Evolutionary conservation across 78 protist species (phyloP).

Genomic region (Monosiga brevicollis): DNA sequence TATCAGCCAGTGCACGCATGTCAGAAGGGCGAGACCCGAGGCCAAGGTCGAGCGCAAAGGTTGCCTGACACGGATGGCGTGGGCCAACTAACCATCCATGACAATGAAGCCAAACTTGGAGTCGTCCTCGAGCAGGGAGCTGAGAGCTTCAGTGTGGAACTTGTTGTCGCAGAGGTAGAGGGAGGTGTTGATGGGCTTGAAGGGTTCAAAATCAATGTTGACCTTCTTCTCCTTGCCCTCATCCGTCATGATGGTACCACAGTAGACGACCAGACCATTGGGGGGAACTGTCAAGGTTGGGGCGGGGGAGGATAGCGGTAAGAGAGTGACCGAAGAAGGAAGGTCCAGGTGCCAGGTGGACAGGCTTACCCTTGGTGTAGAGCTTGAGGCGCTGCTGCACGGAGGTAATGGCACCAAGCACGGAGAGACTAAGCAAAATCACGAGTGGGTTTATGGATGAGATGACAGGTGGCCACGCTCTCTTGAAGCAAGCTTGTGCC

Average conservation of each 20-base stretch:
- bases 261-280: slow-evolving; percentile 97
- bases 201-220: slow-evolving; percentile 96
- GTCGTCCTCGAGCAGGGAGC: slow-evolving; percentile 84
- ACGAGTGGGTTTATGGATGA: too few relatives aligned
- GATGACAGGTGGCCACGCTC: background rate
- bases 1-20: too few relatives aligned
- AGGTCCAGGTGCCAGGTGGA: too few relatives aligned
- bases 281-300: slow-evolving; percentile 70
- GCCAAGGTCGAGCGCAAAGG: too few relatives aligned
- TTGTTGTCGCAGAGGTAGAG: slow-evolving; percentile 97
- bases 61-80: too few relatives aligned
- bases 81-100: slow-evolving; percentile 94
- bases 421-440: slow-evolving; percentile 18
- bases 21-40: too few relatives aligned
- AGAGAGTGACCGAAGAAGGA: too few relatives aligned
- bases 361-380: slow-evolving; percentile 30
- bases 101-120: slow-evolving; percentile 96
- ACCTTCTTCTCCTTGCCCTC: slow-evolving; percentile 94
- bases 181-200: slow-evolving; percentile 95
- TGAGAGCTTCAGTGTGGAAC: slow-evolving; percentile 93
- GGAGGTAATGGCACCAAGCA: slow-evolving; percentile 48
- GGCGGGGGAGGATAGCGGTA: too few relatives aligned
- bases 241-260: slow-evolving; percentile 95
- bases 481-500: background rate
- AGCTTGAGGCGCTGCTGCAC: slow-evolving; percentile 88